Evolutionary conservation across 306 rosid genomes (phyloP).

Genomic region (Adenanthera pavonina): DNA sequence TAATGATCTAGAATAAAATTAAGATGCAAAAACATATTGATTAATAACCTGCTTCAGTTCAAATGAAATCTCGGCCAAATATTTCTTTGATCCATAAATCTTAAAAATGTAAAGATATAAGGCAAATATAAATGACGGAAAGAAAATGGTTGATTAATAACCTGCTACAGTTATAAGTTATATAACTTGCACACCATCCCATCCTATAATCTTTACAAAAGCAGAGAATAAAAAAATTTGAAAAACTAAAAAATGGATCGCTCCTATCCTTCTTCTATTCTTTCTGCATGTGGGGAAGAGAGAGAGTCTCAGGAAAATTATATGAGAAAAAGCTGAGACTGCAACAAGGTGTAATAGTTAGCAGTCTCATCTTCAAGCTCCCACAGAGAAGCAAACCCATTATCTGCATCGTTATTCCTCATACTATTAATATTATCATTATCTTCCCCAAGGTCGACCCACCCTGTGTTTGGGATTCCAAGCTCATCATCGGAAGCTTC

Average conservation of each 20-base stretch:
- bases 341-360: conserved; percentile 68
- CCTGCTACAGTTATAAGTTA: conserved; percentile 30
- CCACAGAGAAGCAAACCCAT: conserved; percentile 59
- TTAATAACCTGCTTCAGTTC: too few relatives aligned
- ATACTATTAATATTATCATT: background rate
- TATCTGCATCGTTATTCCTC: conserved; percentile 16
- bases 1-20: background rate
- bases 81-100: background rate
- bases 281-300: background rate
- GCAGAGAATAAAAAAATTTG: conserved; percentile 16
- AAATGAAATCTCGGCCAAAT: background rate
- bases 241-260: conserved; percentile 28
- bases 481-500: conserved; percentile 95
- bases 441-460: conserved; percentile 9
- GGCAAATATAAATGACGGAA: background rate
- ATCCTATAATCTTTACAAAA: conserved; percentile 32
- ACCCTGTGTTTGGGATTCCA: conserved; percentile 67
- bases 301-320: background rate
- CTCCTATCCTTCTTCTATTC: background rate
- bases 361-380: conserved; percentile 90
- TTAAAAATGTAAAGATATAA: background rate
- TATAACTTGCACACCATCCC: background rate
- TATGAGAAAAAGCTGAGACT: conserved; percentile 67
- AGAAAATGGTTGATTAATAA: conserved; percentile 6
- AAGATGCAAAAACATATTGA: background rate